phyloP scores from a whole-genome alignment of 495 filamentous ascomycete species.

The Poronia punctata region DNA sequence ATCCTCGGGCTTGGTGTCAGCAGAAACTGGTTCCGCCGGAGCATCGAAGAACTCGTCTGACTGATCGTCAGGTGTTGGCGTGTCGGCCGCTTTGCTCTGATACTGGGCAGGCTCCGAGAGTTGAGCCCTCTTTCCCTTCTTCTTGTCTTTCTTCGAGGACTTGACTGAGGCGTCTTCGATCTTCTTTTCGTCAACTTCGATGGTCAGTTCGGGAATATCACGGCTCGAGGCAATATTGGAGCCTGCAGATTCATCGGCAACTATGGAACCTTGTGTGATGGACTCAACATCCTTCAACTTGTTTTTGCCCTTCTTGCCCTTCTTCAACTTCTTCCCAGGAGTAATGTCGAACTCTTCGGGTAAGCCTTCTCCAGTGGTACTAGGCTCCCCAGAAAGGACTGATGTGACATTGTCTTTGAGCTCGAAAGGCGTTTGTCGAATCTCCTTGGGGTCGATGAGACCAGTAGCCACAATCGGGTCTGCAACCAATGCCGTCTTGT shows the following conservation, averaged over 20 bases:
- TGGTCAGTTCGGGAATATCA: background rate
- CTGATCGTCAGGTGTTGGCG: background rate
- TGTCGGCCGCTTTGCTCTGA: background rate
- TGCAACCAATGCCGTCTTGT: slow-evolving; percentile 17
- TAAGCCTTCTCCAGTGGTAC: background rate
- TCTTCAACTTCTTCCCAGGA: slow-evolving; percentile 18
- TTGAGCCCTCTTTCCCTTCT: slow-evolving; percentile 10
- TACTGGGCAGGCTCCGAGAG: background rate
- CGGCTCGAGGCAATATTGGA: background rate
- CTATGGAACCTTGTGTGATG: background rate
- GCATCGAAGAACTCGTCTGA: slow-evolving; percentile 1
- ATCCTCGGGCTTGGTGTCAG: background rate
- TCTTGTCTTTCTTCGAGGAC: slow-evolving; percentile 18
- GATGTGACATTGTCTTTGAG: background rate
- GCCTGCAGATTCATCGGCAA: background rate
- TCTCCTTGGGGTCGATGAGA: slow-evolving; percentile 3
- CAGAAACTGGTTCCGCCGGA: background rate
- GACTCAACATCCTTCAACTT: slow-evolving; percentile 1
- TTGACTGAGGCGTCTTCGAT: slow-evolving; percentile 1
- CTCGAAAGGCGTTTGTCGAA: slow-evolving; percentile 3
- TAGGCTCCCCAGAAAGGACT: background rate
- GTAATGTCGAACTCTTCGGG: background rate
- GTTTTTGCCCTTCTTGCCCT: slow-evolving; percentile 24
- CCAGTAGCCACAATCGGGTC: slow-evolving; percentile 10
- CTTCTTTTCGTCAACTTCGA: slow-evolving; percentile 2